phyloP scores from a whole-genome alignment of 1,284 basidiomycete species.

The Trichosporon sp. region DNA sequence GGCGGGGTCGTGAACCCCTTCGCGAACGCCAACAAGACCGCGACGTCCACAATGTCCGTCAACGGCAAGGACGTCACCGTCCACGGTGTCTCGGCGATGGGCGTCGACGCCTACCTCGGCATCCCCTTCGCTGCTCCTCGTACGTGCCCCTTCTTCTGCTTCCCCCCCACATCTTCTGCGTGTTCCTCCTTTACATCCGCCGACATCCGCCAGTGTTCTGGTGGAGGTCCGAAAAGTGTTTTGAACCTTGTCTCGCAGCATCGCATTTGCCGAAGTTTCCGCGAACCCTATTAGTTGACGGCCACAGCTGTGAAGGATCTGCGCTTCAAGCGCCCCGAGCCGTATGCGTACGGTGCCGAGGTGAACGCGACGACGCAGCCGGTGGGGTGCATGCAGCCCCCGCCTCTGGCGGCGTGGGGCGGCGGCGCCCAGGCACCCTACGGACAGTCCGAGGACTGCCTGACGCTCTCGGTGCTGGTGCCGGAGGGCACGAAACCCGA shows the following conservation, averaged over 20 bases:
- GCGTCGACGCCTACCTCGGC: conserved; percentile 22
- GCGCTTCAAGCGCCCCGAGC: conserved; percentile 56
- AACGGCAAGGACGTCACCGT: conserved; percentile 12
- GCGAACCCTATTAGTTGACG: neutral
- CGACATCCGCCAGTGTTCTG: neutral
- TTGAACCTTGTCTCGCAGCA: no score
- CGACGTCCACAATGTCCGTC: neutral
- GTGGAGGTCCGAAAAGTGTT: neutral
- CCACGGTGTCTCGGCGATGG: conserved; percentile 12
- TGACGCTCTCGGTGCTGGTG: conserved; percentile 55
- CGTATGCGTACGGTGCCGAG: conserved; percentile 35
- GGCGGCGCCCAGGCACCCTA: conserved; percentile 1
- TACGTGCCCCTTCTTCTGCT: neutral
- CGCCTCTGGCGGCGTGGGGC: conserved; percentile 30
- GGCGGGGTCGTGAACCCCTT: neutral
- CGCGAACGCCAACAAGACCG: neutral
- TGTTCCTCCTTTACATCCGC: neutral
- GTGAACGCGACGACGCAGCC: conserved; percentile 39
- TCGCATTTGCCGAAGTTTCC: no score
- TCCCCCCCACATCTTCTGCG: neutral
- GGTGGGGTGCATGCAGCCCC: conserved; percentile 45
- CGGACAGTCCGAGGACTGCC: conserved; percentile 54
- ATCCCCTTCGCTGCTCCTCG: conserved; percentile 28
- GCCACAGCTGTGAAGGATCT: conserved; percentile 2
- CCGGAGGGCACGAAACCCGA: conserved; percentile 35